These are phyloP conservation scores for Phascolomyces articulosus DNA, from an alignment of 371 early-diverging fungal species.

Conservation along the genomic window DNA sequence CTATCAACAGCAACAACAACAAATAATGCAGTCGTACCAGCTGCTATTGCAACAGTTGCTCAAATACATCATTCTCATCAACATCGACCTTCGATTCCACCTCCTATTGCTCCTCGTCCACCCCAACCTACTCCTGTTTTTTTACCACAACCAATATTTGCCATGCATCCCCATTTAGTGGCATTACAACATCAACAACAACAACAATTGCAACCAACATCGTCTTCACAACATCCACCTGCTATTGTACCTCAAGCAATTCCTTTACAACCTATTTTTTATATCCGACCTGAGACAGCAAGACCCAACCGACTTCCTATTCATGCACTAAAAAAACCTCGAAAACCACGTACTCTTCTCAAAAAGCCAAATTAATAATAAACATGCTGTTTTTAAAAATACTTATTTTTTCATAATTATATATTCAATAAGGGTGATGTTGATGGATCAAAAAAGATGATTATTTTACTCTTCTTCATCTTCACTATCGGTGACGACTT, in stretches of 20 bases:
- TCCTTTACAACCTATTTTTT: not conserved
- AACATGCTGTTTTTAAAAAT: no score
- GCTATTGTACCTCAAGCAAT: not conserved
- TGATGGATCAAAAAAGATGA: no score
- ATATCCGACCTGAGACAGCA: not conserved
- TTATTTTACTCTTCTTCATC: constrained; percentile 62
- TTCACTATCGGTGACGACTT: constrained; percentile 64
- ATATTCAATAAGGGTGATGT: no score
- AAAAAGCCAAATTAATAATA: constrained; percentile 6
- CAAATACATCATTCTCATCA: not conserved
- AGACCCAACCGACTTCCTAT: not conserved
- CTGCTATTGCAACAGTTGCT: not conserved
- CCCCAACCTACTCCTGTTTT: constrained; percentile 1
- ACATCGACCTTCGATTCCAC: not conserved
- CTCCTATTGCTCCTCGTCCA: constrained; percentile 1
- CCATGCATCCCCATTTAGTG: not conserved
- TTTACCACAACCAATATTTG: constrained; percentile 4
- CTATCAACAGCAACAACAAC: not conserved
- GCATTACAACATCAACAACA: constrained; percentile 5
- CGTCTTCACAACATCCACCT: not conserved
- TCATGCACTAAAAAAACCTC: not conserved
- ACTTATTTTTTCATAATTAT: not conserved
- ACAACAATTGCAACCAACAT: constrained; percentile 2
- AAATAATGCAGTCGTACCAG: not conserved
- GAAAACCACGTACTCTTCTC: constrained; percentile 1